Base-by-base conservation (phyloP, 139 green algal genomes). In the Chlorella sorokiniana region DNA sequence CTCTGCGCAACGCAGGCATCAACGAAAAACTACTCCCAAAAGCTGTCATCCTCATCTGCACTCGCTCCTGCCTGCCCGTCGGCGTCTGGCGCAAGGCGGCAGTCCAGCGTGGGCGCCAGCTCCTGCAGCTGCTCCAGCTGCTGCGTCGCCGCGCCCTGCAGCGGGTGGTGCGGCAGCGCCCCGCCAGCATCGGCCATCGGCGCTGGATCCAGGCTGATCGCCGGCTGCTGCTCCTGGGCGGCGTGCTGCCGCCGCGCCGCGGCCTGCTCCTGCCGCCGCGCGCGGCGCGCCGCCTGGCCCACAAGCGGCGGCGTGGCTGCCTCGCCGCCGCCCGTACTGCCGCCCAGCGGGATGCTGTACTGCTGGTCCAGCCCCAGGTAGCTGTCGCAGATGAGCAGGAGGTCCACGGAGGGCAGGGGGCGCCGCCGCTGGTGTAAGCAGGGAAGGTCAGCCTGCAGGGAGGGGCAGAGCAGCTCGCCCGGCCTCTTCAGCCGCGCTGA, bases 281-380 rank as follows among this genome's bases (percentile, higher is more conserved):
- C 56, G 2, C 62, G 63, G 33, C 64, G 45, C 38, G 78, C 78
- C 14, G 62, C 76, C 44, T 74, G 76, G 20, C 65, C 78, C 33
- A 48, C 48, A 11, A 27, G 35, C 37, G 48, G 41, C 65, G 61
- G 35, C 78, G 25, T 6, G 14, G 35, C 25, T 25, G 29, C 38
- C 14, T 51, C 20, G 25, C 73, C 54, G 52, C 54, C 37, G 25
- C 44, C 31, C 22, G 44, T 62, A 33, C 54, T 41, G 73, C 73
- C n/a, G 6, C 48, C 44, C 45, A 85, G 33, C 37, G 72, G 63
- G 62, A 90, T 69, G 38, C 23, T 42, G 69, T 83, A 74, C 77
- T 92, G 85, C 89, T 95, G 91, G 64, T 98, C 95, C 33, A 98
- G 82, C 1, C 95, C 95, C 1, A 98, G 33, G 86, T 98, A 98